Evolutionary conservation across 257 asterid genomes (phyloP).

Genomic region (Penstemon davidsonii): DNA sequence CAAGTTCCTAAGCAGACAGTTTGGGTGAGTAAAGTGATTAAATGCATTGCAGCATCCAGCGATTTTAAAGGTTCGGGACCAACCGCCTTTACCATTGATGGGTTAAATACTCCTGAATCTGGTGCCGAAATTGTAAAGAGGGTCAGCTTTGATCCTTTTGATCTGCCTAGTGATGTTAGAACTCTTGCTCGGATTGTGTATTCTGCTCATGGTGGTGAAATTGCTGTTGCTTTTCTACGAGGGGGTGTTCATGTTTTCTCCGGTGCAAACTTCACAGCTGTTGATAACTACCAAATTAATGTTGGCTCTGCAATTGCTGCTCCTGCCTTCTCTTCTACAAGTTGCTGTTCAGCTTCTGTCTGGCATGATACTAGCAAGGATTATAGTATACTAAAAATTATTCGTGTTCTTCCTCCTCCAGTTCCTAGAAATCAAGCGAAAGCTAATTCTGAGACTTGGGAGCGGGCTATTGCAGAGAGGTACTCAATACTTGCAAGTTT

Average conservation of each 20-base stretch:
- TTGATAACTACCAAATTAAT: slow-evolving; percentile 79
- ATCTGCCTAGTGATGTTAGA: slow-evolving; percentile 94
- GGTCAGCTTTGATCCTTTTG: slow-evolving; percentile 91
- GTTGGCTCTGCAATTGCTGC: slow-evolving; percentile 94
- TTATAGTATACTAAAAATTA: slow-evolving; percentile 77
- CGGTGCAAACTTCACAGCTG: slow-evolving; percentile 69
- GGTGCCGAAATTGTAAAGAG: slow-evolving; percentile 58
- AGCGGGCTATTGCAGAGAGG: slow-evolving; percentile 99
- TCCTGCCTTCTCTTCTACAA: slow-evolving; percentile 96
- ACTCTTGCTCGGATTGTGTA: slow-evolving; percentile 95
- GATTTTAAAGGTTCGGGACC: slow-evolving; percentile 63
- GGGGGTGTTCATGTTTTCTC: slow-evolving; percentile 89
- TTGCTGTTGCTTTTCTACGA: slow-evolving; percentile 90
- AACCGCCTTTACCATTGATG: slow-evolving; percentile 43
- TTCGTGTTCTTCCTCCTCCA: slow-evolving; percentile 94
- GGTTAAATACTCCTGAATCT: slow-evolving; percentile 54
- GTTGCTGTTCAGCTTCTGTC: slow-evolving; percentile 99
- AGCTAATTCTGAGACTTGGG: slow-evolving; percentile 87
- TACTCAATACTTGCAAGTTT: slow-evolving; percentile 31
- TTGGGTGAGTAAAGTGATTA: slow-evolving; percentile 92
- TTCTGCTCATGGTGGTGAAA: slow-evolving; percentile 98
- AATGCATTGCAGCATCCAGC: slow-evolving; percentile 79
- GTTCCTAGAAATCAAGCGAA: slow-evolving; percentile 70
- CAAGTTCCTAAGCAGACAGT: slow-evolving; percentile 97
- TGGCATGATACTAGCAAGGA: slow-evolving; percentile 89